Evolutionary conservation across 2,329 filamentous ascomycete genomes (phyloP), one percentile per base, ranked within the genome.

Genomic region (Epichloe glyceriae): DNA sequence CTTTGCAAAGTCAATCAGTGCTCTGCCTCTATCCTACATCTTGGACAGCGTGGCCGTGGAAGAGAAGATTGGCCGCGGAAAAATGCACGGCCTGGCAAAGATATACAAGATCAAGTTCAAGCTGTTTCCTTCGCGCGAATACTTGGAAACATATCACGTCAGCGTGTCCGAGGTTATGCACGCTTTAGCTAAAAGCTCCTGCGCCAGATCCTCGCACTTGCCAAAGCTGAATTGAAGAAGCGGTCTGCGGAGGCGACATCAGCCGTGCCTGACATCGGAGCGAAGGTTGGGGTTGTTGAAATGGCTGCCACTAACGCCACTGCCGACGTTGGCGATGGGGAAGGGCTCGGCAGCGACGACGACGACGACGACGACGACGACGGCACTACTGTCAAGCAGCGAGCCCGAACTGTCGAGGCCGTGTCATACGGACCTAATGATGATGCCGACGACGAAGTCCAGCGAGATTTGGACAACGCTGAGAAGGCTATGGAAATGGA

Each of bases 341-440:
- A 62, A 11, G 67, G 64, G 3, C 73, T 82, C 45, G 79, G 82
- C 26, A 80, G 79, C 22, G 83, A 85, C 40, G 85, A 86, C 52
- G 79, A 83, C n/a, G 83, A 82, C 30, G 88, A 82, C 43, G 90
- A 93, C 50, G 83, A 82, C 51, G 87, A 94, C 62, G 88, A 79
- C 47, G 22, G 22, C 22, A 90, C 82, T 4, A 80, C 77, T 55
- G 80, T 80, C 58, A 94, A 88, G 69, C 77, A 82, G 61, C 80
- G 78, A 59, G 80, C 82, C 44, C 93, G 95, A 64, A 83, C 86
- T 40, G 74, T 78, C 49, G 86, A 95, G 67, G 86, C 85, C 33
- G 83, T 91, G 2, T 93, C 88, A 14, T 97, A 96, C 58, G 91
- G 88, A 39, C 87, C 84, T 35, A 94, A 95, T 45, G 93, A 97